Percentiles rank a stretch among this genome's conserved stretches.
phyloP scores from a whole-genome alignment of 2,329 filamentous ascomycete species.

The Orbilia oligospora region DNA sequence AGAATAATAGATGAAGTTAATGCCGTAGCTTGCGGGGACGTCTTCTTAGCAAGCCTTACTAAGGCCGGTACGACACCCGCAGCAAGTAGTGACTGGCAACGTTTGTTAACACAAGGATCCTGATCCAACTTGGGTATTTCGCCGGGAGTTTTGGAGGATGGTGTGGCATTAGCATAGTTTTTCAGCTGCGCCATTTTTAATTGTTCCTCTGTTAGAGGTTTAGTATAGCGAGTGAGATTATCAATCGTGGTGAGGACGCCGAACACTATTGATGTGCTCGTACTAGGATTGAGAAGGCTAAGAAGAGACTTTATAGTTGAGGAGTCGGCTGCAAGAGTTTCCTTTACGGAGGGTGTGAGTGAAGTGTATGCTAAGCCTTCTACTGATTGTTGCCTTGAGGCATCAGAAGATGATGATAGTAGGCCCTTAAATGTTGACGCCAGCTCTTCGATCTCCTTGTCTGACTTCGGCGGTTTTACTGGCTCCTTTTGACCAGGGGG shows the following conservation, averaged over 20 bases:
- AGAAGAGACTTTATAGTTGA: conserved; percentile 73
- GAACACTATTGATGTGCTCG: conserved; percentile 79
- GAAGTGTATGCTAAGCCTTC: conserved; percentile 95
- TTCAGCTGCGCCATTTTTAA: conserved; percentile 93
- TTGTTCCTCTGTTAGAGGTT: conserved; percentile 85
- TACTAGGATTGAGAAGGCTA: conserved; percentile 76
- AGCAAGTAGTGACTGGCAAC: conserved; percentile 84
- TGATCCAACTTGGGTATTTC: conserved; percentile 59
- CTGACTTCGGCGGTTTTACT: conserved; percentile 71
- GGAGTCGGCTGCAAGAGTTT: conserved; percentile 79
- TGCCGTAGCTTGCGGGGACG: conserved; percentile 78
- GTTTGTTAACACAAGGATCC: conserved; percentile 74
- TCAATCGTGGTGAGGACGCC: conserved; percentile 87
- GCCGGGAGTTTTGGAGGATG: conserved; percentile 65
- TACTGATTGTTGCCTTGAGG: conserved; percentile 78
- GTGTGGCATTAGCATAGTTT: conserved; percentile 87
- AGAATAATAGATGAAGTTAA: conserved; percentile 83
- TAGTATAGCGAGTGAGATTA: conserved; percentile 86
- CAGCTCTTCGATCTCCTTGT: conserved; percentile 75
- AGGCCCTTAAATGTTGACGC: conserved; percentile 77
- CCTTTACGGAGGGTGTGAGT: conserved; percentile 86
- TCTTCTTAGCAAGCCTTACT: conserved; percentile 80
- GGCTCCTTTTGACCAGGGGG: conserved; percentile 38
- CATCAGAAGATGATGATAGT: conserved; percentile 74
- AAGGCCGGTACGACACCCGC: conserved; percentile 83